Evolutionary conservation across 129 eudicot species (phyloP).

Genomic region (Chrysanthemum makinoi): DNA sequence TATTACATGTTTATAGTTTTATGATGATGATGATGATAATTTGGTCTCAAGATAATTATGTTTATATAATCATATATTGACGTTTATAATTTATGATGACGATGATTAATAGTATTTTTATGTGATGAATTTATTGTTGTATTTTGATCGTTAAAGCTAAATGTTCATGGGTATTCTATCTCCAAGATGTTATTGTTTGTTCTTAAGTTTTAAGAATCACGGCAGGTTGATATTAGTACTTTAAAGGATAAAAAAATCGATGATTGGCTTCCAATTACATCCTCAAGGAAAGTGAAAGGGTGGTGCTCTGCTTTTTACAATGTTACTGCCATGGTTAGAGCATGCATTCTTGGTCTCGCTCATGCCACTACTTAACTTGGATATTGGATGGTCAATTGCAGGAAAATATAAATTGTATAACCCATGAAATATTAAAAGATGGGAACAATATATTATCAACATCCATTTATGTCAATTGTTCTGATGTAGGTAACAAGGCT

Average conservation of each 20-base stretch:
- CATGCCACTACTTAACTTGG: conserved; percentile 61
- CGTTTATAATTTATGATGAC: no score
- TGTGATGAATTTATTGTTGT: no score
- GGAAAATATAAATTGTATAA: not conserved
- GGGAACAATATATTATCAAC: not conserved
- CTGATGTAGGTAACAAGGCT: conserved; percentile 70
- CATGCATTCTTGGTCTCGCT: conserved; percentile 66
- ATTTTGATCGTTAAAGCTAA: no score
- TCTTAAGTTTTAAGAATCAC: no score
- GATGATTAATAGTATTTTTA: no score
- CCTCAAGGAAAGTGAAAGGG: conserved; percentile 55
- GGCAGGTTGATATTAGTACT: conserved; percentile 40
- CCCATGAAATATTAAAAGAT: not conserved
- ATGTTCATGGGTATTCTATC: no score
- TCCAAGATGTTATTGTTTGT: no score
- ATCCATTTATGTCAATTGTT: conserved; percentile 11
- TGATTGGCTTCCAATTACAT: conserved; percentile 57
- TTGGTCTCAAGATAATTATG: no score
- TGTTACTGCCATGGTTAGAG: conserved; percentile 66
- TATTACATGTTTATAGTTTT: no score
- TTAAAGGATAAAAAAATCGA: conserved; percentile 39
- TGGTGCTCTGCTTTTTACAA: conserved; percentile 65
- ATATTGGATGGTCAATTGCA: conserved; percentile 34
- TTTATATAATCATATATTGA: no score
- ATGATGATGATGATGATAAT: no score